phyloP scores from a whole-genome alignment of 2,329 filamentous ascomycete genomes.

The Penicillium sp. region DNA sequence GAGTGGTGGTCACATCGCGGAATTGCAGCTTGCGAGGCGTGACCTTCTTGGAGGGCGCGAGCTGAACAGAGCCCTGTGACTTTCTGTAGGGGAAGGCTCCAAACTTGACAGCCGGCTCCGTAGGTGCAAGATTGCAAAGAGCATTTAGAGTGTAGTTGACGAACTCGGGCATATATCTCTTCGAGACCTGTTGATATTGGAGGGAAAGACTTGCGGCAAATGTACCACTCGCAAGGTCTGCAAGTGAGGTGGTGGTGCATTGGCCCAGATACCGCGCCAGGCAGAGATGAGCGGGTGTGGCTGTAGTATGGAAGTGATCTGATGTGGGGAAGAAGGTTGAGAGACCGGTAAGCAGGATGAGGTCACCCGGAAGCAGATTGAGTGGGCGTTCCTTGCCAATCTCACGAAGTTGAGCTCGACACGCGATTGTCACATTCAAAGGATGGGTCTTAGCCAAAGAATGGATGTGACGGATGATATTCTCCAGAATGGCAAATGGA shows the following conservation, averaged over 20 bases:
- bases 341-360: conserved; percentile 79
- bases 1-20: conserved; percentile 49
- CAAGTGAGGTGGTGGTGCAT: conserved; percentile 62
- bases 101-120: conserved; percentile 46
- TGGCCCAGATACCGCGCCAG: conserved; percentile 81
- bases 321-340: conserved; percentile 87
- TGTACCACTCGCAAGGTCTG: conserved; percentile 69
- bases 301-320: conserved; percentile 94
- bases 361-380: conserved; percentile 63
- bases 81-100: conserved; percentile 63
- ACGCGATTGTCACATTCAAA: conserved; percentile 70
- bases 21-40: conserved; percentile 56
- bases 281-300: conserved; percentile 83
- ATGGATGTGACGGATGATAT: conserved; percentile 82
- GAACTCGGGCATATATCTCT: conserved; percentile 85
- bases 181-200: conserved; percentile 79
- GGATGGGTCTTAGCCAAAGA: conserved; percentile 86
- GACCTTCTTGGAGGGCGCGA: conserved; percentile 37
- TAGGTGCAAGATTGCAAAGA: conserved; percentile 64
- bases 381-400: conserved; percentile 53
- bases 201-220: conserved; percentile 76
- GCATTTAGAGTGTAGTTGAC: conserved; percentile 78
- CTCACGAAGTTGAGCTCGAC: conserved; percentile 66
- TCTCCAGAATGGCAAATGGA: conserved; percentile 70
- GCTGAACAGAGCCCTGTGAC: conserved; percentile 51